Base-by-base conservation (phyloP, 164 flowering plant genomes). In the Platanus orientalis region DNA sequence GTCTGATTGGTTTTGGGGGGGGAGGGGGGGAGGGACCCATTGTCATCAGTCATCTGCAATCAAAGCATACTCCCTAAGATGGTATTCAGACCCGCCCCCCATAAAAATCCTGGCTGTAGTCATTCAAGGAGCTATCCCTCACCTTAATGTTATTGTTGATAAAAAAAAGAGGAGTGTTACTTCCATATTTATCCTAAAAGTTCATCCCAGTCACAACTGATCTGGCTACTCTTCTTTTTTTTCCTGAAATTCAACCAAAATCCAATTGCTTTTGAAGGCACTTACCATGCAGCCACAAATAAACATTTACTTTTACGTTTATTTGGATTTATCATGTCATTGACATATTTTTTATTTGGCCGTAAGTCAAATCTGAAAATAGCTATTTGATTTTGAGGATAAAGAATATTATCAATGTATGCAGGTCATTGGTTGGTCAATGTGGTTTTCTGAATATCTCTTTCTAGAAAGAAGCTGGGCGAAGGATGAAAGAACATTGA, bases 381-480 rank as follows among this genome's bases (percentile, higher is more conserved):
- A 23, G 14, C 32, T 34, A 24, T 29, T 63, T 49, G 17, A 23
- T 24, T 32, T 45, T n/a, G 44, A 30, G 21, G 55, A 56, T 69
- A 40, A 36, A 62, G 21, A 13, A 39, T 53, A 29, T 26, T 26
- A n/a, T 51, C 12, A 29, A 32, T 54, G 14, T 54, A 16, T 74
- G 71, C 81, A 93, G 97, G 96, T 90, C 51, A 79, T 90, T 73
- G 98, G 98, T 27, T 93, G 98, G 98, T 93, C 98, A 30, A 90
- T 93, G 97, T 90, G 96, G 96, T 93, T 93, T 69, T 89, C 98
- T 25, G 98, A 93, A 67, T 93, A 90, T 66, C 76, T 93, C 25
- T 93, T 90, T 69, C 76, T 93, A 69, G 98, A 90, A 79, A 84
- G 98, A 81, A 90, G 71, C 71, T 90, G 97, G 98, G 95, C 86